These are phyloP conservation scores for Drechslerella dactyloides DNA, from an alignment of 2,329 filamentous ascomycete genomes.

Conservation along the genomic window DNA sequence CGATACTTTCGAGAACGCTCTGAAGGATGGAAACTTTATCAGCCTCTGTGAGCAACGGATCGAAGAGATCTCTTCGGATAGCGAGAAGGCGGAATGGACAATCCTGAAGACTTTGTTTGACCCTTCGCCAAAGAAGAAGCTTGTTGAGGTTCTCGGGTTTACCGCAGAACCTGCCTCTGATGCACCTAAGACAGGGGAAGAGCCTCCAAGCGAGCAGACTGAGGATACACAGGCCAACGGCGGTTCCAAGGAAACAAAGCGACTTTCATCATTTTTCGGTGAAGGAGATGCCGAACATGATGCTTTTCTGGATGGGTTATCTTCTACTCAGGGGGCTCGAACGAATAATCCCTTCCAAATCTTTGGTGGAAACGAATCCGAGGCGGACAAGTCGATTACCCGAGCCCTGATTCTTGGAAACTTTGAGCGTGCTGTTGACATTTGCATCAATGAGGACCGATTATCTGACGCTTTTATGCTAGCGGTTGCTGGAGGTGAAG, in stretches of 20 bases:
- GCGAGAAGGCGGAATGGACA: slow-evolving; percentile 95
- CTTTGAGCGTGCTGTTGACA: slow-evolving; percentile 86
- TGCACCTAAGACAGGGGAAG: slow-evolving; percentile 47
- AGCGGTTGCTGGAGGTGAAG: slow-evolving; percentile 92
- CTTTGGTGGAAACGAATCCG: slow-evolving; percentile 80
- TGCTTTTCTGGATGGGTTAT: slow-evolving; percentile 81
- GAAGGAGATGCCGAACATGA: slow-evolving; percentile 75
- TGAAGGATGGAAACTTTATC: slow-evolving; percentile 77
- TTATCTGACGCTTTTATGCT: slow-evolving; percentile 98
- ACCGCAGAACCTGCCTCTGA: slow-evolving; percentile 63
- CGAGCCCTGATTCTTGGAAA: slow-evolving; percentile 85
- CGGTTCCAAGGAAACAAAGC: slow-evolving; percentile 65
- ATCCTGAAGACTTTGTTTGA: slow-evolving; percentile 88
- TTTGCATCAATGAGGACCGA: slow-evolving; percentile 85
- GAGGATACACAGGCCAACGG: slow-evolving; percentile 31
- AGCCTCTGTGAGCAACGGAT: slow-evolving; percentile 82
- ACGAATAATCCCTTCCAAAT: slow-evolving; percentile 94
- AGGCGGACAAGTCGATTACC: slow-evolving; percentile 85
- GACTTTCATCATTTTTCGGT: slow-evolving; percentile 79
- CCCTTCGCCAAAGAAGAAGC: slow-evolving; percentile 80
- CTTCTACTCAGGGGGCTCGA: slow-evolving; percentile 84
- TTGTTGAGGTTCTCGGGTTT: slow-evolving; percentile 91
- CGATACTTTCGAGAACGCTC: slow-evolving; percentile 81
- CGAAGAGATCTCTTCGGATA: slow-evolving; percentile 75
- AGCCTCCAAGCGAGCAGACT: slow-evolving; percentile 17